phyloP scores from a whole-genome alignment of 2,329 filamentous ascomycete species.

The Fusarium sterilihyphosum region DNA sequence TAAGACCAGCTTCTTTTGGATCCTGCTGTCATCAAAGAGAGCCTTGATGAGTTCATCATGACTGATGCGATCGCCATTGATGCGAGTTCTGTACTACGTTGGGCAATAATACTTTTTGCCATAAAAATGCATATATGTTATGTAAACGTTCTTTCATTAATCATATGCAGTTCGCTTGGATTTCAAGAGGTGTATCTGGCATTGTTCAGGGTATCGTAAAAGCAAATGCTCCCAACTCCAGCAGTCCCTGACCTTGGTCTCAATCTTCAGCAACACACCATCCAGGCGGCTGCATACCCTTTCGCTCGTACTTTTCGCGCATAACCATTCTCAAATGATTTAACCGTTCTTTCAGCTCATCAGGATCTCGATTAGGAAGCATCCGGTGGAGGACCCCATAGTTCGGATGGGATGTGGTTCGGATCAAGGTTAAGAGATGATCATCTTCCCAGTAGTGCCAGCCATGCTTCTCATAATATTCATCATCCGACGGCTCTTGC shows the following conservation, averaged over 20 bases:
- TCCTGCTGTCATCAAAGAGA: background rate
- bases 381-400: slow-evolving; percentile 10
- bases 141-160: background rate
- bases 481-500: background rate
- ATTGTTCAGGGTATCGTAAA: slow-evolving; percentile 32
- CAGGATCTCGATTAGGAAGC: slow-evolving; percentile 26
- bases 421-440: slow-evolving; percentile 37
- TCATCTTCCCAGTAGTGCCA: slow-evolving; percentile 45
- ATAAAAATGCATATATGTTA: background rate
- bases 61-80: background rate
- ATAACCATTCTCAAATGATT: slow-evolving; percentile 34
- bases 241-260: background rate
- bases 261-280: slow-evolving; percentile 40
- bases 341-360: slow-evolving; percentile 35
- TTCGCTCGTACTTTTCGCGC: slow-evolving; percentile 31
- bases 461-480: slow-evolving; percentile 37
- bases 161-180: background rate
- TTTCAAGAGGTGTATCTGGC: background rate
- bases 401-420: slow-evolving; percentile 26
- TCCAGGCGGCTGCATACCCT: slow-evolving; percentile 30
- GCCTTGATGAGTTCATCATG: background rate
- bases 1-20: slow-evolving; percentile 1
- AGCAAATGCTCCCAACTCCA: slow-evolving; percentile 20
- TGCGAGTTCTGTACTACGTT: background rate
- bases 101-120: background rate